Evolutionary conservation across 768 basidiomycete genomes (phyloP), one percentile per base, ranked within the genome.

Genomic region (Tylopilus rubrobrunneus): DNA sequence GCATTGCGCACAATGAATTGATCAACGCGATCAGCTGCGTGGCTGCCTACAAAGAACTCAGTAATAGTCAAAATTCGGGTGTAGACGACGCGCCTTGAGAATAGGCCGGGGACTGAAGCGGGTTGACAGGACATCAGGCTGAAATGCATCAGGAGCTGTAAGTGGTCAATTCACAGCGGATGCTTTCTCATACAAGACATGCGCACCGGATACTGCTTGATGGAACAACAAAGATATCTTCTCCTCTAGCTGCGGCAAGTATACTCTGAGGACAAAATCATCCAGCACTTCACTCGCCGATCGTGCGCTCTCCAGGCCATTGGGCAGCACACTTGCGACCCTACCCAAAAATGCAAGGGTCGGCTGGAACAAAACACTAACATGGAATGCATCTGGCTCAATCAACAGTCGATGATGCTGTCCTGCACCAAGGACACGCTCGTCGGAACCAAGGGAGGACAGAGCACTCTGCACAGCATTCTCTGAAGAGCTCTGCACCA

Each of bases 201-300:
- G 48, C 75, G 41, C 71, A 89, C 89, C 85, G 21, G 84, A 83
- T 25, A 95, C 84, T 7, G 92, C 86, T 51, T 89, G 81, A 66
- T 92, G 92, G 71, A 97, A 95, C 19, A 97, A 73, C 48, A 81
- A 76, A 1, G 89, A 86, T 45, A 96, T 92, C 67, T 92, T 94
- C 67, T 98, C 95, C 67, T 98, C 95, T 54, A 99, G 70, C 68
- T 97, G 95, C 0, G 96, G 96, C 44, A 98, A 73, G 73, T 96
- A 98, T 1, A 92, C 88, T 52, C 86, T 89, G 41, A 93, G 73
- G 12, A 99, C 92, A 65, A 99, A 98, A 47, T 97, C 91, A 56
- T 98, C 92, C 54, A 98, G 68, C 11, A 95, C 82, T 19, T 81
- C 76, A 42, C 83, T 86, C 27, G 89, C 85, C 2, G 84, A 78